phyloP scores from a whole-genome alignment of 2,329 filamentous ascomycete species.

The Cladophialophora yegresii region DNA sequence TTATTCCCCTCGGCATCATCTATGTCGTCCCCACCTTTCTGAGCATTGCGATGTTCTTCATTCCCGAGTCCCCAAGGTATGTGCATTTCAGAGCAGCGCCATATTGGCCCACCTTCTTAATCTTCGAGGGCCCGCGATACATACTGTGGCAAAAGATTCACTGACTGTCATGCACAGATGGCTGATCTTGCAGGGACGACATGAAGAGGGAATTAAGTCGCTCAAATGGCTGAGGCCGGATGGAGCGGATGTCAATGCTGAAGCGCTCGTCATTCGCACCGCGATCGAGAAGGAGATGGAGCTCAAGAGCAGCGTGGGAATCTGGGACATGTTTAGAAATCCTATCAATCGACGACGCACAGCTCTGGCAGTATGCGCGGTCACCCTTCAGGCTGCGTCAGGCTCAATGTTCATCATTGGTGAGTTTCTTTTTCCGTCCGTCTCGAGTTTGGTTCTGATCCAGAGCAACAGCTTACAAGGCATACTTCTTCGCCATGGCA shows the following conservation, averaged over 20 bases:
- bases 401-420: slow-evolving; percentile 61
- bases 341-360: slow-evolving; percentile 57
- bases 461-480: slow-evolving; percentile 51
- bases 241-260: slow-evolving; percentile 38
- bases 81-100: background rate
- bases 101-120: background rate
- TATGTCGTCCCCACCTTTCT: slow-evolving; percentile 39
- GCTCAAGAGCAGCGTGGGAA: slow-evolving; percentile 40
- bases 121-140: background rate
- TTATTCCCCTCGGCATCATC: slow-evolving; percentile 42
- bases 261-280: slow-evolving; percentile 41
- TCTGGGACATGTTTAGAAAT: slow-evolving; percentile 54
- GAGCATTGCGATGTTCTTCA: slow-evolving; percentile 38
- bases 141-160: background rate
- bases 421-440: slow-evolving; percentile 27
- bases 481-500: slow-evolving; percentile 63
- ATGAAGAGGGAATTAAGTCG: slow-evolving; percentile 41
- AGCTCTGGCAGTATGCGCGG: slow-evolving; percentile 50
- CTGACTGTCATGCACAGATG: slow-evolving; percentile 33
- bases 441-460: background rate
- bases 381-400: slow-evolving; percentile 56
- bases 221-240: slow-evolving; percentile 44
- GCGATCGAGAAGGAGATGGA: slow-evolving; percentile 43
- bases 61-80: slow-evolving; percentile 37
- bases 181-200: slow-evolving; percentile 39